A percentile compares a stretch with the other conserved stretches of the same genome.
Conservation (phyloP, 768 basidiomycete species). For the Lepiota subincarnata region DNA sequence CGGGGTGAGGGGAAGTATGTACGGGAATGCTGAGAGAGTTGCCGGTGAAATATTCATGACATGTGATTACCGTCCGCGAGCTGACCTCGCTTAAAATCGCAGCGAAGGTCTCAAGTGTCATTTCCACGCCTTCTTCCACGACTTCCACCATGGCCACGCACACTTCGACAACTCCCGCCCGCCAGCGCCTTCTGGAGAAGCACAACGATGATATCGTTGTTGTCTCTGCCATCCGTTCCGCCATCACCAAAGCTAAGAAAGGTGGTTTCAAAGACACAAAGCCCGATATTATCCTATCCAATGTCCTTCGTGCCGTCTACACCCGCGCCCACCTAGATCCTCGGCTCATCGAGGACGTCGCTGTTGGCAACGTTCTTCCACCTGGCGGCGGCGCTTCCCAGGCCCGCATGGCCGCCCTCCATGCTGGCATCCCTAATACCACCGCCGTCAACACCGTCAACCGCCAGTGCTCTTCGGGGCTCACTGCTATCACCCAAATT, state of each 20-base stretch:
- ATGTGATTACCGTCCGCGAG: conserved; percentile 8
- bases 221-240: conserved; percentile 82
- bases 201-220: conserved; percentile 88
- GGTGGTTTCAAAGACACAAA: conserved; percentile 91
- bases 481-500: conserved; percentile 78
- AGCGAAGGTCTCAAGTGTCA: conserved; percentile 11
- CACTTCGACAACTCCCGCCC: conserved; percentile 36
- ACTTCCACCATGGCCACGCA: conserved; percentile 28
- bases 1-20: too few species aligned
- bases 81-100: conserved; percentile 5
- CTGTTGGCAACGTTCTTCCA: conserved; percentile 86
- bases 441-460: conserved; percentile 79
- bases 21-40: too few species aligned
- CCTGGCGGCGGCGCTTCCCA: conserved; percentile 77
- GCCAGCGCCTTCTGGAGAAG: conserved; percentile 63
- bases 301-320: conserved; percentile 73
- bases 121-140: conserved; percentile 12
- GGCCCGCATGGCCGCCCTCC: conserved; percentile 84
- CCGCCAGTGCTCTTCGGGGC: conserved; percentile 85
- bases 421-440: conserved; percentile 79
- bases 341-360: conserved; percentile 76
- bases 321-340: conserved; percentile 69
- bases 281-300: conserved; percentile 77
- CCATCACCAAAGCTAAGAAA: conserved; percentile 86
- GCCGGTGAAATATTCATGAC: neutral